phyloP scores from a whole-genome alignment of 2,329 filamentous ascomycete genomes.

The Ceratocystis colombiana region DNA sequence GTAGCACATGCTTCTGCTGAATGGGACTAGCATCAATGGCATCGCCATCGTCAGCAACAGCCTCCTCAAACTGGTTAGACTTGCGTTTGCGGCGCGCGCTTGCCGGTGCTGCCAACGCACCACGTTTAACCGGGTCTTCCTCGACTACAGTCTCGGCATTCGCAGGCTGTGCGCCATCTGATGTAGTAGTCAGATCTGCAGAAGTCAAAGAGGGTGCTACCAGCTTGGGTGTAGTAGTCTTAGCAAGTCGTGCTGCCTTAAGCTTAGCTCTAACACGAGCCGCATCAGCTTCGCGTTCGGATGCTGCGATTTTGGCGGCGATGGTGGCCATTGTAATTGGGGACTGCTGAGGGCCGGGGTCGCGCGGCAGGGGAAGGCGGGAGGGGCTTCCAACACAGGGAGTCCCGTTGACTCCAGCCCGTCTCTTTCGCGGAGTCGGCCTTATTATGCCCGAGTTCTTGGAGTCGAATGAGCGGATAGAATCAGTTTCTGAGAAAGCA shows the following conservation, averaged over 20 bases:
- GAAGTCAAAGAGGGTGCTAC: neutral
- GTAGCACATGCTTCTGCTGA: neutral
- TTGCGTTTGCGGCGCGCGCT: constrained; percentile 26
- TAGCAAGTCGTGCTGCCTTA: constrained; percentile 41
- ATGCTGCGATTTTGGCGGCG: constrained; percentile 53
- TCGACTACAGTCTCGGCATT: constrained; percentile 27
- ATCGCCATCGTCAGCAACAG: constrained; percentile 25
- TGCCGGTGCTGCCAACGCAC: constrained; percentile 27
- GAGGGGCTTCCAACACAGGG: constrained; percentile 30
- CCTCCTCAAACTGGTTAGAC: constrained; percentile 23
- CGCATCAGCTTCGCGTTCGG: constrained; percentile 54
- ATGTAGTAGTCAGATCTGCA: too few relatives aligned
- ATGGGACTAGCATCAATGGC: constrained; percentile 10
- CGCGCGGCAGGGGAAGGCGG: constrained; percentile 33
- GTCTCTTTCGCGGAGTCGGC: constrained; percentile 9
- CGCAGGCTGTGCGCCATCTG: neutral
- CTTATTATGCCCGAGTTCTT: constrained; percentile 8
- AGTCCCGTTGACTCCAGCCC: constrained; percentile 13
- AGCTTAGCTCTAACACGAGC: constrained; percentile 54
- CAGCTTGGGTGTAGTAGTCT: constrained; percentile 23
- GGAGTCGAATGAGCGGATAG: constrained; percentile 16
- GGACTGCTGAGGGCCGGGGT: constrained; percentile 40
- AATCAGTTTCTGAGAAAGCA: constrained; percentile 17
- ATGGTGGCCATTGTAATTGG: constrained; percentile 53
- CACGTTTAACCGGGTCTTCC: constrained; percentile 34